phyloP scores from a whole-genome alignment of 257 asterid species.

The Knoxia roxburghii region DNA sequence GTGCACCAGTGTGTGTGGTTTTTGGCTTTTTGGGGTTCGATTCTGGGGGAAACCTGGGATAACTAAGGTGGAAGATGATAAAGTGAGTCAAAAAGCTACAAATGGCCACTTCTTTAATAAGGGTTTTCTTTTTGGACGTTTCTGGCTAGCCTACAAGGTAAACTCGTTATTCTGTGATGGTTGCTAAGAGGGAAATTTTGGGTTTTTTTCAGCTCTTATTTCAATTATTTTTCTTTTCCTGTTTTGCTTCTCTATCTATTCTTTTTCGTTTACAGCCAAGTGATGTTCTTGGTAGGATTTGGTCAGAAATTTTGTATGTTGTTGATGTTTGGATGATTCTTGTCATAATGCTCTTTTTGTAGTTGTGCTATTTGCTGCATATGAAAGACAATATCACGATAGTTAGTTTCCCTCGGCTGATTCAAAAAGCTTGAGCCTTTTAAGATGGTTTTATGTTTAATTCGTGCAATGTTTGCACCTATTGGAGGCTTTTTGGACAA shows the following conservation, averaged over 20 bases:
- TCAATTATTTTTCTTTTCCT: background rate
- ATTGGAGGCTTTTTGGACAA: background rate
- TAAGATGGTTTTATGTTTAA: background rate
- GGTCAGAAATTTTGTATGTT: background rate
- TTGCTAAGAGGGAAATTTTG: too few relatives aligned
- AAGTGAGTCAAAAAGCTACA: background rate
- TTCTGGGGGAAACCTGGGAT: background rate
- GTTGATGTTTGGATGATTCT: background rate
- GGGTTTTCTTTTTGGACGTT: background rate
- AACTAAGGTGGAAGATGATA: background rate
- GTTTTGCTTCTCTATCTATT: background rate
- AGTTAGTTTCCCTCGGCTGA: background rate
- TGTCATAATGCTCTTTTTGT: too few relatives aligned
- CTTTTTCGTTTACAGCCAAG: too few relatives aligned
- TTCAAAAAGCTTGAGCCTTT: background rate
- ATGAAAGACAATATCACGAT: background rate
- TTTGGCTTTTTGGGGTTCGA: background rate
- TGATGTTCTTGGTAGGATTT: background rate
- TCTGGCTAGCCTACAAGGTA: conserved; percentile 6
- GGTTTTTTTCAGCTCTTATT: background rate
- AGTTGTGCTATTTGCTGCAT: too few relatives aligned
- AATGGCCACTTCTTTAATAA: background rate
- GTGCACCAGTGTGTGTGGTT: background rate
- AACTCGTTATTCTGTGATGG: background rate
- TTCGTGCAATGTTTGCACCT: background rate